Evolutionary conservation across 176 grass and related monocot species (phyloP), one percentile per base, ranked within the genome.

Genomic region (Pharus latifolius): DNA sequence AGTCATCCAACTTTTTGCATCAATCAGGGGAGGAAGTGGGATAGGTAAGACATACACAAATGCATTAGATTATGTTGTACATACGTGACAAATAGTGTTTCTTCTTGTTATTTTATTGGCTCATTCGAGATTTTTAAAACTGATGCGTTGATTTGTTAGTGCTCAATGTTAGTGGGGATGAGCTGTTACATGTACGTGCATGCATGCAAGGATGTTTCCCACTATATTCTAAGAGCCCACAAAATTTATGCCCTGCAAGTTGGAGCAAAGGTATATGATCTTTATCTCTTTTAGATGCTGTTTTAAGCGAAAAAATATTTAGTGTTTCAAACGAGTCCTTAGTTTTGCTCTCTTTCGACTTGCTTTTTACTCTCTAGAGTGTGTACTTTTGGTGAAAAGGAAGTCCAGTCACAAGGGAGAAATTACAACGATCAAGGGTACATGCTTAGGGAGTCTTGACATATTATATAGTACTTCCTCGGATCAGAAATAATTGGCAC

Each of bases 201-300:
- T 78, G 74, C 67, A 67, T 60, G 68, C 68, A 65, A 73, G 75
- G 33, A 11, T 84, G 75, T 67, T 58, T 68, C 60, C 82, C 60
- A 27, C 67, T 63, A 73, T 41, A 2, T 33, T 50, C 75, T 53
- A 79, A 73, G 52, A 42, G 67, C 25, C 12, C 50, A 33, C 55
- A 50, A 27, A n/a, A 52, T 51, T 73, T 51, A 7, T 73, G 75
- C 52, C 82, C 73, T 73, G 61, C 68, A 59, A 37, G 19, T 34
- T 60, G 67, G n/a, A 59, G 68, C 82, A 73, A 84, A 45, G 60
- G 15, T n/a, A n/a, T n/a, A n/a, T n/a, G n/a, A n/a, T n/a, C n/a
- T n/a, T n/a, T n/a, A n/a, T n/a, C n/a, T n/a, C n/a, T n/a, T n/a
- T n/a, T n/a, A n/a, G n/a, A n/a, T n/a, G n/a, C n/a, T n/a, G n/a